A percentile compares a stretch with the other conserved stretches of the same genome.
Conservation (phyloP, 2,329 filamentous ascomycete genomes). For the Hymenoscyphus linearis region DNA sequence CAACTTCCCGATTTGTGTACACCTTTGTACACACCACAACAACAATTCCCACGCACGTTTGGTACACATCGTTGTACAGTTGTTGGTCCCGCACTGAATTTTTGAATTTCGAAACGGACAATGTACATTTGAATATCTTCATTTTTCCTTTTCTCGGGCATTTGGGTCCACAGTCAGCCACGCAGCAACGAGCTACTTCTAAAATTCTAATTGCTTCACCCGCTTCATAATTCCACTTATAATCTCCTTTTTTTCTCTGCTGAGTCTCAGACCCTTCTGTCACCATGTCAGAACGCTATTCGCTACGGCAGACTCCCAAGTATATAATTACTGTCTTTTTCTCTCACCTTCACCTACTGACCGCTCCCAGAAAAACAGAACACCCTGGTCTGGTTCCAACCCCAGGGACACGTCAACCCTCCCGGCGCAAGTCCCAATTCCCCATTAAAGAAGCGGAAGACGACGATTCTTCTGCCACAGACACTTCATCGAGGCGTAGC, state of each 20-base stretch:
- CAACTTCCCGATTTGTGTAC: background rate
- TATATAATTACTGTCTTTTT: constrained; percentile 14
- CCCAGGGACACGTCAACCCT: constrained; percentile 38
- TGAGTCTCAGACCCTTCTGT: background rate
- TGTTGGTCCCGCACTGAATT: background rate
- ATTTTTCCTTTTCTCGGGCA: background rate
- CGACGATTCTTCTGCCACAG: constrained; percentile 31
- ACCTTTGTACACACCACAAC: background rate
- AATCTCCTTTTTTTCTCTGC: background rate
- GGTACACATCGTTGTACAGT: background rate
- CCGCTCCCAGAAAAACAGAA: constrained; percentile 41
- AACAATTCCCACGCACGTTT: background rate
- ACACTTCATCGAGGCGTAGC: constrained; percentile 20
- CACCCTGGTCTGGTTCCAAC: constrained; percentile 48
- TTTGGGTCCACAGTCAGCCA: background rate
- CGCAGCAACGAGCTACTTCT: background rate
- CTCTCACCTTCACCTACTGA: constrained; percentile 9
- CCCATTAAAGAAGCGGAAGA: constrained; percentile 29
- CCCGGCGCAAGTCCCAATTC: constrained; percentile 37
- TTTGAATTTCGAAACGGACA: background rate
- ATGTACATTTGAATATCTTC: background rate
- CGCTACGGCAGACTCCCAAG: constrained; percentile 32
- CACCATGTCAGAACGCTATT: constrained; percentile 32
- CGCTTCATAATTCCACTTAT: background rate
- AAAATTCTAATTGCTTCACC: background rate